Percentiles rank a stretch among this genome's conserved stretches.
These are phyloP conservation scores for Capronia epimyces DNA, from an alignment of 2,329 filamentous ascomycete genomes.

Conservation along the genomic window DNA sequence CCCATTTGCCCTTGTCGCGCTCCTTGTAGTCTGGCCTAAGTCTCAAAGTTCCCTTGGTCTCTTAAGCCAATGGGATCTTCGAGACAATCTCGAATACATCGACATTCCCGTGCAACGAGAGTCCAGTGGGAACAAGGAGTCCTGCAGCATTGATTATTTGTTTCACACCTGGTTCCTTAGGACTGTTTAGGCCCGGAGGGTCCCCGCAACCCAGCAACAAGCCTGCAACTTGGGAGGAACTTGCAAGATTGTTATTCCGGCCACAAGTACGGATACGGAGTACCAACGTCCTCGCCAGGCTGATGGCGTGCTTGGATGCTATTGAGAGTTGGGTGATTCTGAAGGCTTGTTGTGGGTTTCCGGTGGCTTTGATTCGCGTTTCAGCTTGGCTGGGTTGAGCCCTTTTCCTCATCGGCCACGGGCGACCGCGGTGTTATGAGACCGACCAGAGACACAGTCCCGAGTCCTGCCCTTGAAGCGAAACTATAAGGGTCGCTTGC, in stretches of 20 bases:
- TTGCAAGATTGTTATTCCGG: slow-evolving; percentile 12
- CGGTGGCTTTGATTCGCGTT: slow-evolving; percentile 19
- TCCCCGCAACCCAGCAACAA: slow-evolving; percentile 2
- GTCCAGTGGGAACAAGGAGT: slow-evolving; percentile 21
- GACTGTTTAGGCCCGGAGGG: background rate
- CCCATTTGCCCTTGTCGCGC: background rate
- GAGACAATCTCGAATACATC: slow-evolving; percentile 19
- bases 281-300: background rate
- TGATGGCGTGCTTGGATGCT: slow-evolving; percentile 1
- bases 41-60: background rate
- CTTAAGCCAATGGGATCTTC: slow-evolving; percentile 11
- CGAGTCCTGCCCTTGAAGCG: background rate
- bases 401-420: slow-evolving; percentile 8
- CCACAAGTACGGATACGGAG: too few relatives aligned
- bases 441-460: slow-evolving; percentile 2
- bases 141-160: slow-evolving; percentile 22
- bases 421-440: background rate
- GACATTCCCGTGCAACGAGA: slow-evolving; percentile 14
- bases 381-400: slow-evolving; percentile 13
- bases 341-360: slow-evolving; percentile 4
- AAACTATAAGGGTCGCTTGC: too few relatives aligned
- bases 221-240: slow-evolving; percentile 2
- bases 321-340: slow-evolving; percentile 11
- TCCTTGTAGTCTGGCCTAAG: background rate
- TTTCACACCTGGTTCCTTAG: slow-evolving; percentile 19